Evolutionary conservation across 345 rosid genomes (phyloP).

Genomic region (Schrenkiella parvula): DNA sequence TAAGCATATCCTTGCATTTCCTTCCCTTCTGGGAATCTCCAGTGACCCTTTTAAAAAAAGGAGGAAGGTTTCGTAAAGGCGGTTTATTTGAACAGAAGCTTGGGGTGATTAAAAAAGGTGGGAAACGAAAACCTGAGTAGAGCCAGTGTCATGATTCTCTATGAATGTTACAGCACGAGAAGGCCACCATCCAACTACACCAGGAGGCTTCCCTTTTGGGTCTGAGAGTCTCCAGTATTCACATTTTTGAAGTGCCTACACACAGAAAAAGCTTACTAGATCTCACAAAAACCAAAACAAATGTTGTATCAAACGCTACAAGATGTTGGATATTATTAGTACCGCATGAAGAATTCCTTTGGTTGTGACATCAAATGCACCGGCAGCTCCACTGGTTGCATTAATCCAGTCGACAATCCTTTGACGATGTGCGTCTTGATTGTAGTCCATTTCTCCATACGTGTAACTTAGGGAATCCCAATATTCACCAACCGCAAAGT

Average conservation of each 20-base stretch:
- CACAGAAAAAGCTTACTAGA: neutral
- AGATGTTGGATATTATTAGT: constrained; percentile 5
- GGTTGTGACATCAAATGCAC: constrained; percentile 97
- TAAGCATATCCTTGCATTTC: constrained; percentile 99
- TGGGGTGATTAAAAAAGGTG: neutral
- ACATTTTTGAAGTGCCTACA: constrained; percentile 71
- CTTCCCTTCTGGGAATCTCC: constrained; percentile 95
- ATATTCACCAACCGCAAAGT: constrained; percentile 89
- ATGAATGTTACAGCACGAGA: constrained; percentile 97
- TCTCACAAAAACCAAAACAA: neutral
- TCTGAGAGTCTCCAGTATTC: constrained; percentile 97
- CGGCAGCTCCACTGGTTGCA: constrained; percentile 75
- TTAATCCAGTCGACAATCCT: constrained; percentile 92
- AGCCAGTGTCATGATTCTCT: constrained; percentile 98
- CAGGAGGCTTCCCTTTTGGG: constrained; percentile 86
- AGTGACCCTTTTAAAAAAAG: constrained; percentile 60
- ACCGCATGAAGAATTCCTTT: constrained; percentile 93
- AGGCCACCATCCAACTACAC: constrained; percentile 99
- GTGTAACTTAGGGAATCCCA: constrained; percentile 95
- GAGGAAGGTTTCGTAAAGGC: neutral
- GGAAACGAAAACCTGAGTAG: constrained; percentile 70
- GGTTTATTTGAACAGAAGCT: neutral
- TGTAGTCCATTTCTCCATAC: constrained; percentile 85
- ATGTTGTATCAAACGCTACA: neutral
- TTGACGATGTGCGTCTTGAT: constrained; percentile 95